phyloP scores from a whole-genome alignment of 2,329 filamentous ascomycete species.

The Alternaria rosae region DNA sequence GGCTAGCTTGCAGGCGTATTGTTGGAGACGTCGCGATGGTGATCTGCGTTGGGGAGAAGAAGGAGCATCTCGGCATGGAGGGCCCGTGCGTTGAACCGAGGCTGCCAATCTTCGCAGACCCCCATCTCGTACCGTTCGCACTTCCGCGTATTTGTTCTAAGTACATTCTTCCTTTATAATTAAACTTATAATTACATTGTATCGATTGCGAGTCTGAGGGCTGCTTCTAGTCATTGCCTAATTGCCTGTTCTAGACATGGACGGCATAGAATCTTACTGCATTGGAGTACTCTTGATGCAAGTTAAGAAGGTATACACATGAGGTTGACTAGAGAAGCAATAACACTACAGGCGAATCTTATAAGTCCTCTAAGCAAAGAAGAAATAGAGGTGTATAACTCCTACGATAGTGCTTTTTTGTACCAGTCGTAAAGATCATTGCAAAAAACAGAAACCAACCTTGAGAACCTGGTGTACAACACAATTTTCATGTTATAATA shows the following conservation, averaged over 20 bases:
- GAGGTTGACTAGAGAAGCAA: too few relatives aligned
- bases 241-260: too few relatives aligned
- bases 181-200: neutral
- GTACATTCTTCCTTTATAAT: neutral
- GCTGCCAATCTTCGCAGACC: neutral
- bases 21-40: neutral
- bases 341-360: too few relatives aligned
- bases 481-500: neutral
- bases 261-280: too few relatives aligned
- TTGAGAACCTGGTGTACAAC: too few relatives aligned
- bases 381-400: too few relatives aligned
- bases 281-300: too few relatives aligned
- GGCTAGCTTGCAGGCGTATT: neutral
- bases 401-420: too few relatives aligned
- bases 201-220: neutral
- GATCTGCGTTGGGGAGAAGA: neutral
- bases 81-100: neutral
- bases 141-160: neutral
- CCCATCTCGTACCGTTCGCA: neutral
- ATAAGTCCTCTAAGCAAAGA: too few relatives aligned
- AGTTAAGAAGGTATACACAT: too few relatives aligned
- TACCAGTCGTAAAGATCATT: too few relatives aligned
- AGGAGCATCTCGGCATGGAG: neutral
- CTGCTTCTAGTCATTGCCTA: neutral
- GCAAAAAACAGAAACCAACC: too few relatives aligned